Evolutionary conservation across 805 yeast species (phyloP), one percentile per base, ranked within the genome.

Genomic region (Wickerhamomyces silvicola): DNA sequence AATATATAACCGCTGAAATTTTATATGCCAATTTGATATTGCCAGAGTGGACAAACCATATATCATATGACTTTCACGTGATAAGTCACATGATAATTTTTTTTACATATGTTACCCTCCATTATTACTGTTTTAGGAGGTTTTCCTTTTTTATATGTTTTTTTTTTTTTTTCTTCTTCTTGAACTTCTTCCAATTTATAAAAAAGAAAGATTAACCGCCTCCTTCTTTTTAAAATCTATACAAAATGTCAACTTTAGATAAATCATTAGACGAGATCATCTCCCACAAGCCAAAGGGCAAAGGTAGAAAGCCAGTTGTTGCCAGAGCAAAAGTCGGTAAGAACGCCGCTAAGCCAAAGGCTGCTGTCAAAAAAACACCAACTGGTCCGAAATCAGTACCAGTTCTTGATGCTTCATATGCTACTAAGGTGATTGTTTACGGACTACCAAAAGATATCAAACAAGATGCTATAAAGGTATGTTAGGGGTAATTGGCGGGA

Each of bases 251-350:
- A 43, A 72, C 82, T 52, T 74, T 90, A 65, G 96, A 90, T 66
- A 82, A 84, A 67, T 85, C 97, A 30, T 76, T 90, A 55, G 98
- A 90, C 68, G 97, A 87, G 51, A 90, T 90, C 60, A 83, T 90
- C 56, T 75, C 94, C 38, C 63, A 83, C 42, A 59, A 66, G 48
- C 64, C 60, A 53, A 67, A 64, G 52, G 62, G 48, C 37, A 56
- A 58, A 43, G 54, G 51, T 36, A 52, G 42, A 35, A 50, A 46
- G 30, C 43, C 41, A 18, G 47, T 41, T 30, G 39, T 24, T 13
- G 33, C 41, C 19, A 46, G 39, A 32, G 32, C 51, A 37, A 60
- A 60, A 37, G 49, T 39, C 24, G 34, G 45, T 27, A 46, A 45
- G 38, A 42, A 45, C 18, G 36, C 31, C 22, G 26, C 32, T 15